These are phyloP conservation scores for Mucor piriformis DNA, from an alignment of 371 early-diverging fungal species.

Conservation along the genomic window DNA sequence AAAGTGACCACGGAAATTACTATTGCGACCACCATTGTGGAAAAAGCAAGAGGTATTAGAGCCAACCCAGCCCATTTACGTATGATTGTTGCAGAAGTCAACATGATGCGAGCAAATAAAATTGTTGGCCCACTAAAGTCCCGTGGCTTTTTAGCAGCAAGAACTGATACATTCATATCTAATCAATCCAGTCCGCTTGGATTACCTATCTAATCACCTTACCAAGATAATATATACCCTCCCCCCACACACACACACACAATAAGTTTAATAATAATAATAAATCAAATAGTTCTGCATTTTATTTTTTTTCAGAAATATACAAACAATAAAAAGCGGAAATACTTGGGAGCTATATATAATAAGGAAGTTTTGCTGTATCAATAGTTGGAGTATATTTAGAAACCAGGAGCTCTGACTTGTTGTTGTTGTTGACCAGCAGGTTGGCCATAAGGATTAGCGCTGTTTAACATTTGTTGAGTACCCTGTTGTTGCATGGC, in stretches of 20 bases:
- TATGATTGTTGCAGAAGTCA: slow-evolving; percentile 60
- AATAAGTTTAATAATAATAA: not conserved
- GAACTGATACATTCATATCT: slow-evolving; percentile 32
- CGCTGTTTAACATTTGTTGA: slow-evolving; percentile 49
- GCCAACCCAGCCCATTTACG: slow-evolving; percentile 57
- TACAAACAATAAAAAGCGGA: not conserved
- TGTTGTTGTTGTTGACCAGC: slow-evolving; percentile 32
- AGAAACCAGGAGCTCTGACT: slow-evolving; percentile 29
- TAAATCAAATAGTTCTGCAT: not conserved
- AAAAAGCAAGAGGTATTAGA: slow-evolving; percentile 40
- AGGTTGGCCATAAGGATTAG: slow-evolving; percentile 31
- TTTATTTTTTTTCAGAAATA: not conserved
- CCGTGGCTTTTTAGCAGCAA: slow-evolving; percentile 49
- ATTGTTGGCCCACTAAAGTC: slow-evolving; percentile 58
- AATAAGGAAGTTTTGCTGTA: not conserved
- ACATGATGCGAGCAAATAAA: slow-evolving; percentile 62
- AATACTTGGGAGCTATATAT: not conserved
- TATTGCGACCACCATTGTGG: not conserved
- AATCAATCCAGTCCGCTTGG: slow-evolving; percentile 28
- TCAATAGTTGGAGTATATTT: slow-evolving; percentile 5
- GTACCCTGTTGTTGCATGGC: slow-evolving; percentile 68
- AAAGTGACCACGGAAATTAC: slow-evolving; percentile 9
- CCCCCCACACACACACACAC: not conserved
- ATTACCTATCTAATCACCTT: not conserved
- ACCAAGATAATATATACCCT: not conserved